A percentile compares a stretch with the other conserved stretches of the same genome.
Evolutionary conservation across 306 rosid genomes (phyloP).

Genomic region (Cucurbita maxima): DNA sequence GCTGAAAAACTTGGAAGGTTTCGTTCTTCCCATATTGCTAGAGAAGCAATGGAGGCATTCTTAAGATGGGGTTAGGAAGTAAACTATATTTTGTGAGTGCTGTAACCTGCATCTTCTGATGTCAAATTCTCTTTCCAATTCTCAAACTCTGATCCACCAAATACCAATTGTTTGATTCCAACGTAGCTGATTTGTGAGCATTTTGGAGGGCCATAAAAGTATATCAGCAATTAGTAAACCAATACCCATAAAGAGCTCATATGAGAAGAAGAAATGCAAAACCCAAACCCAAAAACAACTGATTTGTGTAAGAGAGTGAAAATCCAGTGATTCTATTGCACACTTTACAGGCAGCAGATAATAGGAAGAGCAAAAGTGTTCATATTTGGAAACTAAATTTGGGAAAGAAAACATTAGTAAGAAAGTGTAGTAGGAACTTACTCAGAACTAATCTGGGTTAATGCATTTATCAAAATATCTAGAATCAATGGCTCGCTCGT

Average conservation of each 20-base stretch:
- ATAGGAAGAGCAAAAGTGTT: not conserved
- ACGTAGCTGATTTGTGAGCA: constrained; percentile 29
- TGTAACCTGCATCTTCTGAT: constrained; percentile 64
- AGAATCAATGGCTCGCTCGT: constrained; percentile 62
- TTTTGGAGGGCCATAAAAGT: not conserved
- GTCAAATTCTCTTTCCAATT: constrained; percentile 72
- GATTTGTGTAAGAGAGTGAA: not conserved
- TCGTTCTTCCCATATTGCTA: too few species aligned
- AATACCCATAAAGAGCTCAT: not conserved
- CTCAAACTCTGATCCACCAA: constrained; percentile 78
- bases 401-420: not conserved
- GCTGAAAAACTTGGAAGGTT: not conserved
- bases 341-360: not conserved
- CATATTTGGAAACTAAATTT: not conserved
- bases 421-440: constrained; percentile 22
- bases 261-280: not conserved
- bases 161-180: constrained; percentile 68
- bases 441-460: constrained; percentile 89
- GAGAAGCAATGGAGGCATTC: not conserved
- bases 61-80: not conserved
- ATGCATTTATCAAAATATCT: constrained; percentile 75
- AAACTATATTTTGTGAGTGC: constrained; percentile 43
- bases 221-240: not conserved
- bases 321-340: not conserved
- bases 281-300: not conserved